Percentiles rank a stretch among this genome's conserved stretches.
Conservation (phyloP, 768 basidiomycete genomes). For the Mycena floridula region DNA sequence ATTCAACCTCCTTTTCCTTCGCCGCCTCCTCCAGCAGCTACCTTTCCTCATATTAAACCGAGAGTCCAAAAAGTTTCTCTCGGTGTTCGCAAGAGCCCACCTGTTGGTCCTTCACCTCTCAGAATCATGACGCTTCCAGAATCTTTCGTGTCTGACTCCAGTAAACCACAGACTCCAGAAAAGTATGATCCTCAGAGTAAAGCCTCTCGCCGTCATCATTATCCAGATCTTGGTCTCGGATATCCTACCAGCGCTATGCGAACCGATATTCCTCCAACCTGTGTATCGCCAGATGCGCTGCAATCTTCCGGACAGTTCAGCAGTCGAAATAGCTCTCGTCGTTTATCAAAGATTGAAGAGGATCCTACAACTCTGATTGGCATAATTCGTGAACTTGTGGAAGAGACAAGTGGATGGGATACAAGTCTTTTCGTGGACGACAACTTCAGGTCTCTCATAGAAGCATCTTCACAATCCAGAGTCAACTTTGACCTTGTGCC, state of each 20-base stretch:
- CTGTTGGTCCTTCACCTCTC: slow-evolving; percentile 39
- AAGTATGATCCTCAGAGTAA: background rate
- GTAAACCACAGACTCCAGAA: background rate
- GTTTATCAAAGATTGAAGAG: slow-evolving; percentile 3
- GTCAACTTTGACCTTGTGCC: background rate
- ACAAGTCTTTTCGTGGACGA: slow-evolving; percentile 39
- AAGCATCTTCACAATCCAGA: background rate
- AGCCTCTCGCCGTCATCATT: background rate
- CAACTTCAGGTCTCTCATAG: slow-evolving; percentile 36
- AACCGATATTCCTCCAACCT: too few species aligned
- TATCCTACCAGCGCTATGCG: slow-evolving; percentile 9
- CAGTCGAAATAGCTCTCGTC: background rate
- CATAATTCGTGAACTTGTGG: slow-evolving; percentile 42
- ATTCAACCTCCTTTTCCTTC: slow-evolving; percentile 5
- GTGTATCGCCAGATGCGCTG: too few species aligned
- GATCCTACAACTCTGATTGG: slow-evolving; percentile 28
- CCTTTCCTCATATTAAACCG: slow-evolving; percentile 5
- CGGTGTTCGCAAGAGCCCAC: slow-evolving; percentile 29
- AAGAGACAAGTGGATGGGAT: slow-evolving; percentile 48
- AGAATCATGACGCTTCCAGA: slow-evolving; percentile 38
- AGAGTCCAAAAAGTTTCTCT: slow-evolving; percentile 13
- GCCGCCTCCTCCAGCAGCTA: slow-evolving; percentile 3
- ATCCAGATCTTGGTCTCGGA: slow-evolving; percentile 13
- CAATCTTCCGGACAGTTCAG: too few species aligned
- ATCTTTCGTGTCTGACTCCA: slow-evolving; percentile 12